phyloP scores from a whole-genome alignment of 2,329 filamentous ascomycete species.

The Beauveria pseudobassiana region DNA sequence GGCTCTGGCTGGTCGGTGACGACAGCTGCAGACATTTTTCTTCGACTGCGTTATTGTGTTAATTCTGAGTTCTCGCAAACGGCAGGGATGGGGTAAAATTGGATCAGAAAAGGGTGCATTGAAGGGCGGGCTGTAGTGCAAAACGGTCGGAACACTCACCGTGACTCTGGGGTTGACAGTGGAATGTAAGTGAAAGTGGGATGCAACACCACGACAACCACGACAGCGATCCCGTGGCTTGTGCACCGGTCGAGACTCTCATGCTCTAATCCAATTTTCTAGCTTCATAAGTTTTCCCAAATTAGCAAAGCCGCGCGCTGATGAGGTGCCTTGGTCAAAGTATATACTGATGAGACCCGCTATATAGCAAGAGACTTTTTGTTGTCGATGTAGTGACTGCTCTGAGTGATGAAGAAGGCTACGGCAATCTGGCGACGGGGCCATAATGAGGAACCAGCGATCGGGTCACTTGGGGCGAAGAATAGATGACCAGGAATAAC shows the following conservation, averaged over 20 bases:
- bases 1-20: conserved; percentile 22
- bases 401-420: not conserved
- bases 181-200: conserved; percentile 12
- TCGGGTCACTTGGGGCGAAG: conserved; percentile 3
- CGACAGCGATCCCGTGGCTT: conserved; percentile 1
- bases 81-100: not conserved
- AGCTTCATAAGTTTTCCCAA: not conserved
- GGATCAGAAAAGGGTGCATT: not conserved
- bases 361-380: not conserved
- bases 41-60: not conserved
- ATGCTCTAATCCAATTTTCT: conserved; percentile 2
- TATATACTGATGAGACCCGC: not conserved
- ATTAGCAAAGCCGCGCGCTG: not conserved
- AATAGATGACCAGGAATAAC: not conserved
- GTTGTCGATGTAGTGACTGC: not conserved
- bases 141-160: not conserved
- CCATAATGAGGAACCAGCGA: conserved; percentile 10
- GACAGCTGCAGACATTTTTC: conserved; percentile 20
- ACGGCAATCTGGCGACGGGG: conserved; percentile 8
- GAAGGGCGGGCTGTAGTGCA: not conserved
- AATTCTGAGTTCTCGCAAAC: not conserved
- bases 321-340: not conserved
- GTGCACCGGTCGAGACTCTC: not conserved
- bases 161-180: not conserved
- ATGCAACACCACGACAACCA: conserved; percentile 12